Evolutionary conservation across 257 asterid species (phyloP).

Genomic region (Ehretia macrophylla): DNA sequence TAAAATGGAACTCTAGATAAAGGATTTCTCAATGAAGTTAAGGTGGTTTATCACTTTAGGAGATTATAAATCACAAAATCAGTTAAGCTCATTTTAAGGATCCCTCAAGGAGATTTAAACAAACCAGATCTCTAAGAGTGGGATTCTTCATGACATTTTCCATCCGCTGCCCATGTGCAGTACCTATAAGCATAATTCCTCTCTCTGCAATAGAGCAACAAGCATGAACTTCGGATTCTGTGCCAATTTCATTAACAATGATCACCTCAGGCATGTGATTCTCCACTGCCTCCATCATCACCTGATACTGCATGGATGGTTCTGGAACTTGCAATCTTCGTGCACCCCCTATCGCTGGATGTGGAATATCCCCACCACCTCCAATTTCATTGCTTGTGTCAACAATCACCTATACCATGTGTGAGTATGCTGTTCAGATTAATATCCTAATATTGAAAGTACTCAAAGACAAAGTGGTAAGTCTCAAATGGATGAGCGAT

Average conservation of each 20-base stretch:
- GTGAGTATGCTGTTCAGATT: background rate
- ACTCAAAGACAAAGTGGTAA: background rate
- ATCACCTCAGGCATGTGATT: conserved; percentile 93
- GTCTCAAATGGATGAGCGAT: background rate
- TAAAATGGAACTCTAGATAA: background rate
- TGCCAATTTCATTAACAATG: conserved; percentile 74
- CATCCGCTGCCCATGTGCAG: conserved; percentile 72
- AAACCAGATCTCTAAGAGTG: conserved; percentile 56
- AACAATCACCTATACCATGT: conserved; percentile 49
- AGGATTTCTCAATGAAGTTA: background rate
- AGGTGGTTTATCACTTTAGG: background rate
- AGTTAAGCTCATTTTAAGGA: background rate
- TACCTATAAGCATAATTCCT: conserved; percentile 87
- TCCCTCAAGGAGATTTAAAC: conserved; percentile 21
- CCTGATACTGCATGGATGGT: conserved; percentile 63
- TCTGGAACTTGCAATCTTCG: conserved; percentile 73
- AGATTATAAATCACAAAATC: background rate
- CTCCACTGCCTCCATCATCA: conserved; percentile 86
- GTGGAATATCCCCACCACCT: conserved; percentile 81
- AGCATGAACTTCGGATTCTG: conserved; percentile 72
- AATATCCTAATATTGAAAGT: background rate
- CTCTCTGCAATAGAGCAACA: conserved; percentile 78
- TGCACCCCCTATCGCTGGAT: conserved; percentile 71
- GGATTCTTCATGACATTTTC: conserved; percentile 66
- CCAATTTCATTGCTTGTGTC: conserved; percentile 89